A percentile compares a stretch with the other conserved stretches of the same genome.
These are phyloP conservation scores for Dysphania ambrosioides DNA, from an alignment of 148 eudicot genomes.

Conservation along the genomic window DNA sequence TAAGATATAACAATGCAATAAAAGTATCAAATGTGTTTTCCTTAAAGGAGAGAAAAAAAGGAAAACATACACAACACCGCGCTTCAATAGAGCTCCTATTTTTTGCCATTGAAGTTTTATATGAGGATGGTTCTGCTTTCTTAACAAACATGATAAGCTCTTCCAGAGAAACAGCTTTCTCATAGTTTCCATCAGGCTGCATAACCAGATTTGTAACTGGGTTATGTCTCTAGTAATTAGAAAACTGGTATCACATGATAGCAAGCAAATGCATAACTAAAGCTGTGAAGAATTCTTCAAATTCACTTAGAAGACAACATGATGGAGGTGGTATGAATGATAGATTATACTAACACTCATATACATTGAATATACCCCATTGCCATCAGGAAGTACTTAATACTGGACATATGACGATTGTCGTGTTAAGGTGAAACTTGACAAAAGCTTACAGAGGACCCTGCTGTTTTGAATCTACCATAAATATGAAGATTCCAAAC, in stretches of 20 bases:
- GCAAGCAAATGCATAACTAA: constrained; percentile 11
- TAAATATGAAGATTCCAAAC: neutral
- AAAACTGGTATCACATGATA: neutral
- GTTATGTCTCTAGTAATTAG: constrained; percentile 14
- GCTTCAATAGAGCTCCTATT: constrained; percentile 35
- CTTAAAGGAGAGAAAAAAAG: constrained; percentile 2
- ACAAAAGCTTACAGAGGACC: neutral
- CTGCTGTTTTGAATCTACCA: neutral
- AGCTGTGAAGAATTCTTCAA: neutral
- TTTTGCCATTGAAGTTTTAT: constrained; percentile 34
- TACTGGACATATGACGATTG: neutral
- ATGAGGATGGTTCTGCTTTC: constrained; percentile 30
- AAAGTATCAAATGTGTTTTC: neutral
- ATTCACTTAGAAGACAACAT: neutral
- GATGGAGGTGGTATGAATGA: neutral
- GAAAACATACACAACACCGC: constrained; percentile 57
- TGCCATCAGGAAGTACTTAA: too few species aligned
- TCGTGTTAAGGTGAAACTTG: neutral
- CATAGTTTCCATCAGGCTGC: constrained; percentile 41
- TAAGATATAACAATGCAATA: neutral
- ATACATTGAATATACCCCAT: neutral
- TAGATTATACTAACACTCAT: neutral
- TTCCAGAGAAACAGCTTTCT: constrained; percentile 41
- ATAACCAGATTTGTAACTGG: constrained; percentile 18
- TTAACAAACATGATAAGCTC: constrained; percentile 41